phyloP scores from a whole-genome alignment of 495 filamentous ascomycete species.

The Penicillium crystallinum region DNA sequence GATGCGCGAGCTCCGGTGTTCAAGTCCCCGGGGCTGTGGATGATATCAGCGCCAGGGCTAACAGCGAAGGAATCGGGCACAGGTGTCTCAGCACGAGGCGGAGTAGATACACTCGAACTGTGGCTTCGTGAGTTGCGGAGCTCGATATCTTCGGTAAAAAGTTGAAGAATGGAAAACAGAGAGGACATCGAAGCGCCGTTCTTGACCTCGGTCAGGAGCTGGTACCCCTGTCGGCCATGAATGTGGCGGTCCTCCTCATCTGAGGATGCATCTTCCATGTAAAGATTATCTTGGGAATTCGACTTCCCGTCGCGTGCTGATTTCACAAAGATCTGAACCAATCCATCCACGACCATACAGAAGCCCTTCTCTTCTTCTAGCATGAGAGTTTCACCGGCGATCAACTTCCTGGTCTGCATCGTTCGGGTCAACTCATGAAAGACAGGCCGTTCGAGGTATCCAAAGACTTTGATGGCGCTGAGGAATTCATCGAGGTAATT shows the following conservation, averaged over 20 bases:
- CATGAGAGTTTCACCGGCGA: slow-evolving; percentile 90
- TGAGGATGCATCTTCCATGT: slow-evolving; percentile 40
- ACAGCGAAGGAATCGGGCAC: slow-evolving; percentile 42
- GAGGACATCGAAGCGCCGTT: slow-evolving; percentile 99
- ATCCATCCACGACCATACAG: slow-evolving; percentile 91
- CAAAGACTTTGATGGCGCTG: slow-evolving; percentile 98
- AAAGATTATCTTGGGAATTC: slow-evolving; percentile 18
- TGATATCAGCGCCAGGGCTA: slow-evolving; percentile 34
- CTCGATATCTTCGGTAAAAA: slow-evolving; percentile 93
- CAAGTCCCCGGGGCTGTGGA: slow-evolving; percentile 32
- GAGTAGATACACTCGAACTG: slow-evolving; percentile 40
- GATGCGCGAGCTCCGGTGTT: slow-evolving; percentile 14
- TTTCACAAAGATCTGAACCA: slow-evolving; percentile 98
- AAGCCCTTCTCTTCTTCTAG: slow-evolving; percentile 98
- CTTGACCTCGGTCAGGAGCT: slow-evolving; percentile 93
- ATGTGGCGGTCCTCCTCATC: slow-evolving; percentile 58
- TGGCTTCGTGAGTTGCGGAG: slow-evolving; percentile 54
- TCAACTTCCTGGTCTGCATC: slow-evolving; percentile 95
- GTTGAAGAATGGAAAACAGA: slow-evolving; percentile 89
- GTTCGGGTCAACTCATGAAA: slow-evolving; percentile 96
- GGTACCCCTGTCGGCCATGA: slow-evolving; percentile 72
- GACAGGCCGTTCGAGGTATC: slow-evolving; percentile 91
- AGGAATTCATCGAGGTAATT: slow-evolving; percentile 98
- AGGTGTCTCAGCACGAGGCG: slow-evolving; percentile 25
- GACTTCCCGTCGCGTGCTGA: slow-evolving; percentile 58